Base-by-base conservation (phyloP, 495 filamentous ascomycete genomes). In the Tuber magnatum region DNA sequence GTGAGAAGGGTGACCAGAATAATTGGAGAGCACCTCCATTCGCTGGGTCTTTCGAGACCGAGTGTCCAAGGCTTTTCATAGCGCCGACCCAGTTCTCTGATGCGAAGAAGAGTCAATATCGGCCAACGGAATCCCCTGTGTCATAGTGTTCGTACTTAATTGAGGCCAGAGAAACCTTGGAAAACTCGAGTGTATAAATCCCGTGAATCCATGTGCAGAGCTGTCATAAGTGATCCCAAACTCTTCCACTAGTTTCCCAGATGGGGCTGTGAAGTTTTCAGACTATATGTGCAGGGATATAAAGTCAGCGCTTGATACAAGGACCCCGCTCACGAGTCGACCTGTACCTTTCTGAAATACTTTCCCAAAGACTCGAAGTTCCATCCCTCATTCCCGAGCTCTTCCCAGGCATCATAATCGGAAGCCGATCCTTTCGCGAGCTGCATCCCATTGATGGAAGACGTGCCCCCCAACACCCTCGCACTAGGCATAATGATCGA, bases 361-460 rank as follows among this genome's bases (percentile, higher is more conserved):
- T 88, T 88, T 35, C 89, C 78, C 38, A 92, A 81, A 46, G 79
- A 86, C 1, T 85, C 74, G 88, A 89, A 91, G 74, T 85, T 86
- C 90, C 90, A 92, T n/a, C 89, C 88, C 2, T 86, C 84, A 77
- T 90, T 91, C 3, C 91, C 90, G 5, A 90, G 81, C 8, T 78
- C 81, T 74, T 86, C 84, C 90, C 90, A 91, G 2, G 85, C 82
- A 76, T 91, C 87, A 75, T 87, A 89, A 77, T 89, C 86, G 22
- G 80, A 83, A 0, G 72, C 73, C 1, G 85, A 81, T 5, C 86
- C 87, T 20, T 86, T 81, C 51, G 85, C 84, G 73, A 84, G 85
- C 68, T 84, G 82, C 84, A 86, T 86, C 41, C 83, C 85, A 42
- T 87, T 86, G 73, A 87, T 81, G 1, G 81, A 80, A 40, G 82